Evolutionary conservation across 352 stramenopile genomes (phyloP), one percentile per base, ranked within the genome.

Genomic region (Pythium phragmiticola): DNA sequence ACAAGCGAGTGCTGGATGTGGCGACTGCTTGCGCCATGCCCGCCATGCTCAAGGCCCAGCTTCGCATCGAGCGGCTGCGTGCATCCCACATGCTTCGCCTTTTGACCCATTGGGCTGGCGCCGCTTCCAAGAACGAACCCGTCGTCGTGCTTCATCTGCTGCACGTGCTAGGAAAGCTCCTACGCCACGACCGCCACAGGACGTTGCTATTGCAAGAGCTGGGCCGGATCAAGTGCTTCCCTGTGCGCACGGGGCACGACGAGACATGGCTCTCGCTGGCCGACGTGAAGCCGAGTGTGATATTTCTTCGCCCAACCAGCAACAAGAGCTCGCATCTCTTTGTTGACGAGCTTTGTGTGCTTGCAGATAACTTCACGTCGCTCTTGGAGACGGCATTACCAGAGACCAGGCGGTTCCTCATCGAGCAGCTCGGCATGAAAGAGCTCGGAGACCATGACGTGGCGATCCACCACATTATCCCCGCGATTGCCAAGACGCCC

Each of bases 161-260:
- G 2, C 49, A 75, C 19, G 43, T 89, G 2, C 64, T 94, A 13
- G 66, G 66, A n/a, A 88, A 82, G 45, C 33, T 93, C 28, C 85
- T 74, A 73, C 77, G 77, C 41, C 75, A 74, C 34, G 78, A 89
- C 54, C 75, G 76, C 8, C 75, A 87, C 51, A 66, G 69, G 1
- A 46, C 53, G 0, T 65, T 91, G 30, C 45, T 88, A 17, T 57
- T 81, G 4, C 74, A 91, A 48, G 84, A 93, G 64, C 63, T 94
- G 33, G 74, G 82, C 16, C 63, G 87, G n/a, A 78, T 92, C 60
- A 78, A 77, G 69, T 94, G 82, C 43, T 91, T 94, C 46, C 82
- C 78, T 2, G 50, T 92, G 21, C 66, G 79, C 66, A 8, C 70
- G 75, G 28, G 49, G 14, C 21, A 28, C 4, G 30, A 7, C 4